These are phyloP conservation scores for Pythium sp. DNA, from an alignment of 352 stramenopile genomes.

Conservation along the genomic window DNA sequence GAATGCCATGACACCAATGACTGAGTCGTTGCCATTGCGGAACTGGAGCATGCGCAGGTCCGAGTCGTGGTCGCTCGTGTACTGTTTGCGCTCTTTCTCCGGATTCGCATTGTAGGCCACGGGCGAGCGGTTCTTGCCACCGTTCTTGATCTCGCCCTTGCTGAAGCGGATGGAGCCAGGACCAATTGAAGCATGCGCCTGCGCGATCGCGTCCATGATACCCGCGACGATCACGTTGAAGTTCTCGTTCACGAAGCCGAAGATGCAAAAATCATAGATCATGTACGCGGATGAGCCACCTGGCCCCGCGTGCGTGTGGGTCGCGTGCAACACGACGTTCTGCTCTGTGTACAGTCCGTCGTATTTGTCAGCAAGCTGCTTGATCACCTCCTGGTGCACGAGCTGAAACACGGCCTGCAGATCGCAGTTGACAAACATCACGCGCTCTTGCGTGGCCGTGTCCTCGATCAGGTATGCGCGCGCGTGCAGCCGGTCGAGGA, in stretches of 20 bases:
- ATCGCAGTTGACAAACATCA: slow-evolving; percentile 52
- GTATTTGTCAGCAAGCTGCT: slow-evolving; percentile 29
- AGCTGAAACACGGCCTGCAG: slow-evolving; percentile 45
- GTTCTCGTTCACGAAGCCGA: slow-evolving; percentile 46
- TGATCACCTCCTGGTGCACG: slow-evolving; percentile 48
- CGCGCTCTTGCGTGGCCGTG: slow-evolving; percentile 21
- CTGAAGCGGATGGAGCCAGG: slow-evolving; percentile 37
- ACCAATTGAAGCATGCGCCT: slow-evolving; percentile 49
- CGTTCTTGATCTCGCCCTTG: slow-evolving; percentile 26
- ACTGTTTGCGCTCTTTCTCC: slow-evolving; percentile 42
- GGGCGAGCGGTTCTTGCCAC: slow-evolving; percentile 69
- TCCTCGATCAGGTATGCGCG: slow-evolving; percentile 63
- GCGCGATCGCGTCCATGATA: slow-evolving; percentile 56
- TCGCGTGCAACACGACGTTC: slow-evolving; percentile 75
- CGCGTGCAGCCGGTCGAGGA: slow-evolving; percentile 61
- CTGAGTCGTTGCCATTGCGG: slow-evolving; percentile 22
- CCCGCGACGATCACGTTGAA: slow-evolving; percentile 68
- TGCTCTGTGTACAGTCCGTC: slow-evolving; percentile 46
- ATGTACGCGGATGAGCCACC: slow-evolving; percentile 76
- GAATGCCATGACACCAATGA: slow-evolving; percentile 66
- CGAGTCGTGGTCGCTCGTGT: slow-evolving; percentile 58
- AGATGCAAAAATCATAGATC: slow-evolving; percentile 57
- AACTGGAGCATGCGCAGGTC: slow-evolving; percentile 69
- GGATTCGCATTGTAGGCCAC: slow-evolving; percentile 72
- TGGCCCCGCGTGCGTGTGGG: slow-evolving; percentile 76